Base-by-base conservation (phyloP, 129 eudicot species). In the Sambucus nigra region DNA sequence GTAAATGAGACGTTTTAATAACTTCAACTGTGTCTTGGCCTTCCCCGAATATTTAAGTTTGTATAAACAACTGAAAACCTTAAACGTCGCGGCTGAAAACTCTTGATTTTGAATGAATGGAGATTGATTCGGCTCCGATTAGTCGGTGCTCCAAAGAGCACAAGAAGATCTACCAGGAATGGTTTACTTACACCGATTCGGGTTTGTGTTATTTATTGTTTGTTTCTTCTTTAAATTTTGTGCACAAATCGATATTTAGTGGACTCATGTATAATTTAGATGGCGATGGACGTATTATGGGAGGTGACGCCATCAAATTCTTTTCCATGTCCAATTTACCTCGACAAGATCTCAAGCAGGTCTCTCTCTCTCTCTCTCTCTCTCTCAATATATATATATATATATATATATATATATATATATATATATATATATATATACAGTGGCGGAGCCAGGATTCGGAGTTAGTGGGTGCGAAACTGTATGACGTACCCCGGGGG, bases 281-380 rank as follows among this genome's bases (percentile, higher is more conserved):
- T 60, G 80, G 81, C 40, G 97, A 89, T 81, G 95, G 88, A 18
- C 88, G 97, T 15, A 72, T 89, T 24, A 84, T 83, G 4, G 97
- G 97, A 28, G 68, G 17, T 14, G 97, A 89, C 55, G 97, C 95
- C 26, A 78, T 75, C 5, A 73, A 78, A 73, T 84, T 84, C 63
- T 89, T 89, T 38, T 59, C 73, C 51, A 78, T 89, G 86, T 78
- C 97, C 18, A 81, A 76, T 33, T 63, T 84, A 60, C 53, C 95
- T 27, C 80, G 88, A 25, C 79, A 74, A 23, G 93, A 88, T 60
- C 97, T 88, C 60, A 89, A 89, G 66, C 86, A 73, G 95, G 97
- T 88, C 22, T 46, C 10, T 18, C 31, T 50, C 21, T 22, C 10
- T 3, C 20, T 29, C 4, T 49, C 5, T 27, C 39, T 63, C n/a